Base-by-base conservation (phyloP, 1,284 basidiomycete genomes). In the Sporisorium exsertum region DNA sequence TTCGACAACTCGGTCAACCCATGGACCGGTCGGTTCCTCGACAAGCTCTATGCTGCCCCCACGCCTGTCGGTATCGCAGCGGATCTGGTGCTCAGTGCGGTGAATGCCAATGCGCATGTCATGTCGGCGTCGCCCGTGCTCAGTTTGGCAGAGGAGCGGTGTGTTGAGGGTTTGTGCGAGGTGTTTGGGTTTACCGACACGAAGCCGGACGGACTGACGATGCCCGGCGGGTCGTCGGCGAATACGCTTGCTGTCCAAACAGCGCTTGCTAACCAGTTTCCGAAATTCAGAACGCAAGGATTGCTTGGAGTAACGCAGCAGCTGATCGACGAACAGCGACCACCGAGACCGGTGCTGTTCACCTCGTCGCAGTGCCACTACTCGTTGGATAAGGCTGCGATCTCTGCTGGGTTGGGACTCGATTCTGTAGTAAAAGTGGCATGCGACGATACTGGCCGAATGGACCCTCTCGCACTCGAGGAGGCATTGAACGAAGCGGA, bases 61-160 rank as follows among this genome's bases (percentile, higher is more conserved):
- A 84, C 84, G 37, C 81, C 86, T 16, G 79, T 85, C 16, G 86
- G 86, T n/a, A 70, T 87, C 26, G 81, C 82, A n/a, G 78, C 83
- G 2, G 87, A 87, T 60, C 61, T 86, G 42, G 68, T 87, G 16
- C 81, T 87, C 8, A 79, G 84, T 12, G 81, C 85, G 1, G 67
- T 87, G 35, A 87, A 87, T 49, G 87, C 87, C 22, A 87, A 86
- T 64, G 83, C 84, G 5, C 86, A 87, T 65, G 86, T 87, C 58
- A 86, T 85, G 70, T 85, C 84, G 37, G 86, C 86, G 10, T 85
- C 85, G 5, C 87, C 87, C 5, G 81, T 86, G 46, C 82, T 87
- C 45, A 86, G 84, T 6, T 58, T 86, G 29, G 76, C 78, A 16
- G 83, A 85, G 62, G 81, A 83, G 56, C 35, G 58, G 12, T 82